Percentiles rank a stretch among this genome's conserved stretches.
Evolutionary conservation across 1,139 yeast species (phyloP).

Genomic region (Nakaseomyces sp.): DNA sequence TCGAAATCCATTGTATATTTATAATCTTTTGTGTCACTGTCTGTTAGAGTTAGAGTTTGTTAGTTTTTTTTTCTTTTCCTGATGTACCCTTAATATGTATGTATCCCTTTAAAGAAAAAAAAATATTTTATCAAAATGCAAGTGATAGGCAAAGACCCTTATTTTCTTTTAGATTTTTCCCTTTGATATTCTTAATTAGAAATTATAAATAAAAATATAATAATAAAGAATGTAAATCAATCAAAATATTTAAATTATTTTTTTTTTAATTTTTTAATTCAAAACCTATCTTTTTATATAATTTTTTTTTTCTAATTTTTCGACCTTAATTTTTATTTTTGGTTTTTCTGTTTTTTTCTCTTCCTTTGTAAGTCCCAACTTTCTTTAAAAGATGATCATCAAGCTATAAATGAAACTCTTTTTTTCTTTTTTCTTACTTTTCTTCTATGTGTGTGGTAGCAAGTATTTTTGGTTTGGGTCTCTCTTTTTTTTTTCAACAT

Average conservation of each 20-base stretch:
- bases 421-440: neutral
- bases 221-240: neutral
- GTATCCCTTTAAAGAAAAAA: no score
- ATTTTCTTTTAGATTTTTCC: no score
- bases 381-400: neutral
- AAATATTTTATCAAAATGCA: no score
- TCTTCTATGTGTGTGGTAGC: no score
- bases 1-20: conserved; percentile 1
- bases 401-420: neutral
- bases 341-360: neutral
- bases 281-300: neutral
- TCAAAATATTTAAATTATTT: neutral
- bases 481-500: neutral
- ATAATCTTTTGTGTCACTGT: neutral
- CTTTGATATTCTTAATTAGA: no score
- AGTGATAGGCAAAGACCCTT: no score
- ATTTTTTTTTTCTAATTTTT: neutral
- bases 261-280: neutral
- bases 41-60: neutral
- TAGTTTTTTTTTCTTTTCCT: neutral
- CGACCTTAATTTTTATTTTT: neutral
- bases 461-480: neutral
- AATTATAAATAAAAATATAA: neutral
- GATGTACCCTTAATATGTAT: no score
- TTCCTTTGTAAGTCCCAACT: neutral